Evolutionary conservation across 345 rosid genomes (phyloP).

Genomic region (Kandelia obovata): DNA sequence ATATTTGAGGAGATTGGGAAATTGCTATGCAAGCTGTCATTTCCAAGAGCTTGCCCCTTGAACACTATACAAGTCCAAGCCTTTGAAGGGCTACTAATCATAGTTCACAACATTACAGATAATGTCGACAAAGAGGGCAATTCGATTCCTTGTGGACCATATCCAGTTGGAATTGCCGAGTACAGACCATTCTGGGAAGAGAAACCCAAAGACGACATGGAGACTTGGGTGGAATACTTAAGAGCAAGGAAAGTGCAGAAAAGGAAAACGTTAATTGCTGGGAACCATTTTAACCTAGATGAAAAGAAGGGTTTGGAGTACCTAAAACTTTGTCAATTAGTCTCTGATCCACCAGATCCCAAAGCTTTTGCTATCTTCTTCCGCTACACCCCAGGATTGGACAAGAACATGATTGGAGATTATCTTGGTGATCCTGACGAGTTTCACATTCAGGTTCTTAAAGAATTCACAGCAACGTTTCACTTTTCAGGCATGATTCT

Average conservation of each 20-base stretch:
- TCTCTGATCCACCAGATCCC: conserved; percentile 63
- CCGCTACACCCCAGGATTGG: conserved; percentile 63
- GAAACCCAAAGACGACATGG: conserved; percentile 47
- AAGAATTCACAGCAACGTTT: conserved; percentile 69
- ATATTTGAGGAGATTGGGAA: conserved; percentile 74
- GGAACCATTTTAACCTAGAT: conserved; percentile 72
- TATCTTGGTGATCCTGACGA: conserved; percentile 91
- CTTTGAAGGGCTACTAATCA: conserved; percentile 78
- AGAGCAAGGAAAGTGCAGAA: conserved; percentile 73
- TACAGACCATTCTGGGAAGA: conserved; percentile 78
- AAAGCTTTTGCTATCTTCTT: conserved; percentile 68
- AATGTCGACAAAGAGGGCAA: conserved; percentile 56
- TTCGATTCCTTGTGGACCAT: conserved; percentile 39
- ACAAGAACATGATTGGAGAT: conserved; percentile 73
- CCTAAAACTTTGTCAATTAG: conserved; percentile 53
- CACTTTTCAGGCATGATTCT: conserved; percentile 78
- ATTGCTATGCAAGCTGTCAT: conserved; percentile 77
- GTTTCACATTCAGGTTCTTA: conserved; percentile 61
- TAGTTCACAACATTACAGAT: conserved; percentile 76
- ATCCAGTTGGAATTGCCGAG: conserved; percentile 53
- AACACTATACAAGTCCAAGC: conserved; percentile 75
- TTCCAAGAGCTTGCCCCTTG: conserved; percentile 60
- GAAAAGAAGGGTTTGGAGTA: conserved; percentile 86
- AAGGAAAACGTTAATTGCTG: conserved; percentile 62
- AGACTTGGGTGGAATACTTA: conserved; percentile 58